These are phyloP conservation scores for Ogataea nonfermentans DNA, from an alignment of 805 yeast species.

Conservation along the genomic window DNA sequence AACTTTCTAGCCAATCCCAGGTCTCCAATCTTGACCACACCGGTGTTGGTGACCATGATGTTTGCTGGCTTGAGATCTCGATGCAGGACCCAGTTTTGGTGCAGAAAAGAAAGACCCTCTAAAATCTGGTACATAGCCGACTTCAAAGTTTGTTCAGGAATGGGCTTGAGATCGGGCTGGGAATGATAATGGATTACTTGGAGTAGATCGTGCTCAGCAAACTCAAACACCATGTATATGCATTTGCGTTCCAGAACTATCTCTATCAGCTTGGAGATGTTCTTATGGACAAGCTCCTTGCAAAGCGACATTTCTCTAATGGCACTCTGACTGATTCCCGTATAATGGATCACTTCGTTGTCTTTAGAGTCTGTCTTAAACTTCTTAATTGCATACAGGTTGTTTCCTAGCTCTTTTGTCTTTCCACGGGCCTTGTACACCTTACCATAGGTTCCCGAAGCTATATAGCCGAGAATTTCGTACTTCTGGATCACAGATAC, in stretches of 20 bases:
- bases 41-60: slow-evolving; percentile 88
- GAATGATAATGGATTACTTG: slow-evolving; percentile 94
- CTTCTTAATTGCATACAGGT: slow-evolving; percentile 83
- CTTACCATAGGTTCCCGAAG: slow-evolving; percentile 97
- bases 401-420: slow-evolving; percentile 25
- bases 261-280: slow-evolving; percentile 77
- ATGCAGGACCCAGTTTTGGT: slow-evolving; percentile 95
- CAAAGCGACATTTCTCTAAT: slow-evolving; percentile 95
- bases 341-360: slow-evolving; percentile 76
- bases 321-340: slow-evolving; percentile 95
- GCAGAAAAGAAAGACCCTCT: slow-evolving; percentile 87
- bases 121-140: slow-evolving; percentile 90
- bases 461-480: slow-evolving; percentile 90
- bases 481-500: slow-evolving; percentile 79
- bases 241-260: slow-evolving; percentile 83
- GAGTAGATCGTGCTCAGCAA: slow-evolving; percentile 91
- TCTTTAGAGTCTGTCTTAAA: slow-evolving; percentile 93
- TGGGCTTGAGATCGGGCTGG: slow-evolving; percentile 77
- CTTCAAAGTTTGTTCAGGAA: slow-evolving; percentile 76
- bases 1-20: slow-evolving; percentile 88
- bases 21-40: slow-evolving; percentile 95
- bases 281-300: slow-evolving; percentile 77
- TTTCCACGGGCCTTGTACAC: slow-evolving; percentile 81
- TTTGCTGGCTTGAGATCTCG: slow-evolving; percentile 97
- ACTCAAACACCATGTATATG: slow-evolving; percentile 93